These are phyloP conservation scores for Lenwebbia sp. DNA, from an alignment of 345 rosid species.

Conservation along the genomic window DNA sequence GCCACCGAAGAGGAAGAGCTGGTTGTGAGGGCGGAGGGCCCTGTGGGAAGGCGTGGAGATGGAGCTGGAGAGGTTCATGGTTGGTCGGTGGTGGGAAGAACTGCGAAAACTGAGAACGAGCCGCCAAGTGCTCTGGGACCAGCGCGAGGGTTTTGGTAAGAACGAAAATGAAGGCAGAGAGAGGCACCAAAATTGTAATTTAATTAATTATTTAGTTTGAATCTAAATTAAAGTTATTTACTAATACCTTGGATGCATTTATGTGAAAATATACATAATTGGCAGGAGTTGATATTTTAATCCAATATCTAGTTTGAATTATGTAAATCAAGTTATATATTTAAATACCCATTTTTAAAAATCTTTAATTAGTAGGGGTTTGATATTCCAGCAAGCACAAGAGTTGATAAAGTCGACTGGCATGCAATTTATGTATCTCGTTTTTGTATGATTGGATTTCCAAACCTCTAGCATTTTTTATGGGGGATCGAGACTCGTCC, in stretches of 20 bases:
- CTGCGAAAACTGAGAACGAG: neutral
- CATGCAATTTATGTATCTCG: neutral
- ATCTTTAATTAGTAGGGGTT: neutral
- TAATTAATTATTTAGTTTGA: too few relatives aligned
- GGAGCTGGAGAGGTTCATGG: neutral
- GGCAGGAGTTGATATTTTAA: too few relatives aligned
- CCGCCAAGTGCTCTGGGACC: neutral
- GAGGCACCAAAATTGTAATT: neutral
- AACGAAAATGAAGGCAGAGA: neutral
- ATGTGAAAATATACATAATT: too few relatives aligned
- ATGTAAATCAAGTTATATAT: neutral
- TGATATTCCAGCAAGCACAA: neutral
- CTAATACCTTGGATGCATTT: too few relatives aligned
- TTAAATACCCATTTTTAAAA: neutral
- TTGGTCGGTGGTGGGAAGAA: neutral
- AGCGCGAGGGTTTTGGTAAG: neutral
- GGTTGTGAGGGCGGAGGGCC: neutral
- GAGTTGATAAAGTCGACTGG: neutral
- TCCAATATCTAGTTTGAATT: neutral
- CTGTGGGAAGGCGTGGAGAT: neutral
- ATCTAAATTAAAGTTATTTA: too few relatives aligned
- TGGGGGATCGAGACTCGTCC: too few relatives aligned
- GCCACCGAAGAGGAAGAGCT: neutral
- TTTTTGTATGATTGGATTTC: too few relatives aligned
- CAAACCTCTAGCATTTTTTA: too few relatives aligned